Evolutionary conservation across 73 alveolate genomes (phyloP), one percentile per base, ranked within the genome.

Genomic region (Tetrahymena malaccensis): DNA sequence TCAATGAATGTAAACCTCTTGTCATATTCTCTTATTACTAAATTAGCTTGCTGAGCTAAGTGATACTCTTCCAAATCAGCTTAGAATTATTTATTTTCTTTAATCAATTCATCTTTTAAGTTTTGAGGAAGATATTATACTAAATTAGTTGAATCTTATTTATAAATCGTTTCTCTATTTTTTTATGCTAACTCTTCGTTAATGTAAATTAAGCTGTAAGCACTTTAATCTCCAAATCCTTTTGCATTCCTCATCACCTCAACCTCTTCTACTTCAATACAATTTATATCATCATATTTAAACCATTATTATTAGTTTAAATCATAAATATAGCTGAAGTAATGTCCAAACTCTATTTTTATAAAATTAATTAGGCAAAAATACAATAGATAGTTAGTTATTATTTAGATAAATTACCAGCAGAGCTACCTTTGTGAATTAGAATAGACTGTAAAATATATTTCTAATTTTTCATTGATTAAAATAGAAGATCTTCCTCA

Each of bases 311-410:
- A 85, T 34, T 94, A 95, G 58, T 94, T 96, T 56, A 97, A 97
- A 95, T 99, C 99, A 22, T 94, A 96, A 33, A 99, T 99, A 96
- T 93, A 99, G 34, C 99, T 97, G 95, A 98, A 99, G 97, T 99
- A 99, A 97, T 99, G 99, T 0, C 99, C 99, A 35, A 97, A 56
- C 43, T 98, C 99, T 70, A 70, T 19, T 70, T 31, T 31, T 9
- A 70, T 70, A 6, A 4, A 35, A 35, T 2, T 6, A 35, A 35
- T 35, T 4, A 2, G 6, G 43, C 43, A 4, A 35, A 35, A 35
- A 4, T 35, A 35, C 43, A 35, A 35, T 4, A 2, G 43, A 35
- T 35, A 6, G 6, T 35, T 35, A 35, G n/a, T n/a, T n/a, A 35
- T 4, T 4, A 35, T 35, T 4, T 56, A 56, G 15, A 22, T 3